Conservation (phyloP, 2,329 filamentous ascomycete genomes). For the Hymenotorrendiella dingleyae region DNA sequence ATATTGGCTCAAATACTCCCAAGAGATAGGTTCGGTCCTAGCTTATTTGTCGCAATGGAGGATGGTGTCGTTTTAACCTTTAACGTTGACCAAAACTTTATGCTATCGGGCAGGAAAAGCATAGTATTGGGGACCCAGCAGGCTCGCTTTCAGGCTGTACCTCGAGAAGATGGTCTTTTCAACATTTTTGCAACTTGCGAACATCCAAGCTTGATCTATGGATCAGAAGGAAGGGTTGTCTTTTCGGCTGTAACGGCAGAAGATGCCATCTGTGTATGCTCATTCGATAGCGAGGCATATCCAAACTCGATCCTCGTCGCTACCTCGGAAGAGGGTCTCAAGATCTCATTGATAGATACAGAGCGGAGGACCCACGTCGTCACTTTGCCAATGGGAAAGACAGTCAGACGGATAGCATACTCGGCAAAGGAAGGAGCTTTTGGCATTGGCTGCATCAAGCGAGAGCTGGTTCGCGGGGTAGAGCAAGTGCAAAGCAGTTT, state of each 20-base stretch:
- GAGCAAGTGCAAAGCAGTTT: slow-evolving; percentile 79
- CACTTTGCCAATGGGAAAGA: slow-evolving; percentile 71
- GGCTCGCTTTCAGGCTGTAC: slow-evolving; percentile 72
- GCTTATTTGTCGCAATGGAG: slow-evolving; percentile 82
- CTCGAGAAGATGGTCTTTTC: slow-evolving; percentile 58
- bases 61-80: slow-evolving; percentile 89
- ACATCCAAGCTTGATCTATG: slow-evolving; percentile 89
- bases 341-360: slow-evolving; percentile 74
- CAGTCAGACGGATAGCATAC: slow-evolving; percentile 81
- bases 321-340: slow-evolving; percentile 66
- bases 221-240: slow-evolving; percentile 76
- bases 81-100: slow-evolving; percentile 54
- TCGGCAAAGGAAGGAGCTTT: slow-evolving; percentile 74
- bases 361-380: slow-evolving; percentile 86
- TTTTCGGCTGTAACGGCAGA: slow-evolving; percentile 93
- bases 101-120: slow-evolving; percentile 68
- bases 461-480: slow-evolving; percentile 62
- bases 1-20: slow-evolving; percentile 74
- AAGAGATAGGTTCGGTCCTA: slow-evolving; percentile 51
- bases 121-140: slow-evolving; percentile 82
- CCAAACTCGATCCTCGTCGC: slow-evolving; percentile 77
- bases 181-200: slow-evolving; percentile 93
- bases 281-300: slow-evolving; percentile 77
- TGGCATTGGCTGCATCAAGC: slow-evolving; percentile 77
- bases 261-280: slow-evolving; percentile 72